Evolutionary conservation across 768 basidiomycete species (phyloP), one percentile per base, ranked within the genome.

Genomic region (Tylopilus sp.): DNA sequence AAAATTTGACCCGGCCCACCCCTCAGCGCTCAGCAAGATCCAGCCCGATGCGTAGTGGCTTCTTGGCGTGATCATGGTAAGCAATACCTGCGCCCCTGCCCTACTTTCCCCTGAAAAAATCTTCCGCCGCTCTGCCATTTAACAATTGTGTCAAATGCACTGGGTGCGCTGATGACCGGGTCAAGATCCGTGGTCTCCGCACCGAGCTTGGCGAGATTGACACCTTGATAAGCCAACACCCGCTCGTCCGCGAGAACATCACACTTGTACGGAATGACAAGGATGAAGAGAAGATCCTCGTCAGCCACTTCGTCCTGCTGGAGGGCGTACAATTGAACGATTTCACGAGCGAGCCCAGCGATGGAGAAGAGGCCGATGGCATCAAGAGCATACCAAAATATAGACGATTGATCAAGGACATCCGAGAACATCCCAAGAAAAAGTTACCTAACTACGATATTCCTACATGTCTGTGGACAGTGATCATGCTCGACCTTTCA

Each of bases 151-250:
- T 99, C 11, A 95, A 99, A 69, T 98, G 97, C 66, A 94, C 91
- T 0, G 97, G 97, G 18, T 83, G 97, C 20, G 95, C 95, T 2
- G 97, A 99, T 66, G 95, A 98, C 65, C 97, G 98, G 66, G 91
- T 99, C 73, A 98, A 99, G 74, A 98, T 99, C 69, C 89, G 97
- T 48, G 97, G 97, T 2, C 98, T 99, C 84, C 80, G 97, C 22
- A 98, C 98, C 63, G 97, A 99, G 68, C 80, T 98, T 7, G 95
- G 95, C 15, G 97, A 99, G 69, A 97, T 99, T 57, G 97, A 99
- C 67, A 97, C 91, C 0, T 86, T 95, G 72, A 82, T 99, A 50
- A 90, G 88, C 60, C 86, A 94, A 62, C 95, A 98, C 66, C 88
- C 91, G 8, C 80, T 92, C 18, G 83, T 99, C 3, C 77, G 95